A percentile compares a stretch with the other conserved stretches of the same genome.
phyloP scores from a whole-genome alignment of 2,329 filamentous ascomycete species.

The Talaromyces sp. region DNA sequence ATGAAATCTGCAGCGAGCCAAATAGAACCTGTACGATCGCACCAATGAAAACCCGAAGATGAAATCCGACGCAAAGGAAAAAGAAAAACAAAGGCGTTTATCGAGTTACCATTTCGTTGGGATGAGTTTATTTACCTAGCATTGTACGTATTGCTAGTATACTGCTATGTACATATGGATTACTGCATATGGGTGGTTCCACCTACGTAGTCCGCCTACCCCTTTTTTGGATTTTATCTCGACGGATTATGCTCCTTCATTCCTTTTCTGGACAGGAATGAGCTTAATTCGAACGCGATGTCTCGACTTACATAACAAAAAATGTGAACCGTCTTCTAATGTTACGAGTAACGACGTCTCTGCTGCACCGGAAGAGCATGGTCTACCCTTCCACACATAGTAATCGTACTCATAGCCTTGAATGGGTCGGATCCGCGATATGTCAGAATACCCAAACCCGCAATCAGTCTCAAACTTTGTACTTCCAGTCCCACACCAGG shows the following conservation, averaged over 20 bases:
- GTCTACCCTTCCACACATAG: neutral
- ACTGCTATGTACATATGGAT: neutral
- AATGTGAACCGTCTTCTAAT: neutral
- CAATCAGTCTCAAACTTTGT: neutral
- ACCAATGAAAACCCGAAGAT: neutral
- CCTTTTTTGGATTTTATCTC: neutral
- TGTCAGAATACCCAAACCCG: neutral
- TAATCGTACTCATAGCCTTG: neutral
- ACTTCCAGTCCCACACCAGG: neutral
- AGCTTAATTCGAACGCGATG: neutral
- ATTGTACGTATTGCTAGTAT: neutral
- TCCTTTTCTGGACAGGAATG: neutral
- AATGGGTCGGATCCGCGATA: neutral
- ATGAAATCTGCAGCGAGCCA: neutral
- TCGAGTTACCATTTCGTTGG: slow-evolving; percentile 2
- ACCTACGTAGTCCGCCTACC: neutral
- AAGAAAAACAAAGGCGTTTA: neutral
- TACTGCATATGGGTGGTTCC: neutral
- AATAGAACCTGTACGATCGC: neutral
- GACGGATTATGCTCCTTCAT: slow-evolving; percentile 4
- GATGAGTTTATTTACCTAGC: neutral
- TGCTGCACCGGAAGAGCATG: neutral
- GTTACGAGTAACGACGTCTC: no score
- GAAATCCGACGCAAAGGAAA: neutral
- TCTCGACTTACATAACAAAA: neutral